These are phyloP conservation scores for Chalara sp. DNA, from an alignment of 2,329 filamentous ascomycete species.

Conservation along the genomic window DNA sequence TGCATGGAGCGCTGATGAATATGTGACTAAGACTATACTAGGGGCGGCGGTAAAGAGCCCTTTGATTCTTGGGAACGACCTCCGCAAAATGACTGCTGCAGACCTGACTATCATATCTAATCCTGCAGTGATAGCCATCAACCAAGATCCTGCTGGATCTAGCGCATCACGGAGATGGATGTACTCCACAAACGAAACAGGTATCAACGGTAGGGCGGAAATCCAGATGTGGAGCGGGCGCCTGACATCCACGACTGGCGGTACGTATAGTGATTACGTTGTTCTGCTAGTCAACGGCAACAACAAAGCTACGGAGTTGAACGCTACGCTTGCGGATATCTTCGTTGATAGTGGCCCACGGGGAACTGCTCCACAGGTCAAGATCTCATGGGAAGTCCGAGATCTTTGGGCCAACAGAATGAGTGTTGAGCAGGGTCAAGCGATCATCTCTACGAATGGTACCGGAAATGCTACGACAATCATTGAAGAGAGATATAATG, in stretches of 20 bases:
- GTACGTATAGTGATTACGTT: constrained; percentile 36
- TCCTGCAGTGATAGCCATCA: constrained; percentile 36
- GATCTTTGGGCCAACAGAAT: constrained; percentile 52
- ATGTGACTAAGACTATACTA: constrained; percentile 7
- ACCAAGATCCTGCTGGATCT: constrained; percentile 32
- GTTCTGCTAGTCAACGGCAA: constrained; percentile 43
- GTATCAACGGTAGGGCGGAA: constrained; percentile 37
- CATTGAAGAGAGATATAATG: constrained; percentile 37
- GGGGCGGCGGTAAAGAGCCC: constrained; percentile 23
- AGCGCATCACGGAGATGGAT: constrained; percentile 38
- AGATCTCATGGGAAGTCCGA: constrained; percentile 42
- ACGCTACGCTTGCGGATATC: constrained; percentile 43
- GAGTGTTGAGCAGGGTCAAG: constrained; percentile 35
- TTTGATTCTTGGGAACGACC: constrained; percentile 25
- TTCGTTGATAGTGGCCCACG: constrained; percentile 40
- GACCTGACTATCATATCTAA: constrained; percentile 34
- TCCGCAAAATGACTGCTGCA: constrained; percentile 23
- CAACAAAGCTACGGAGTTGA: constrained; percentile 36
- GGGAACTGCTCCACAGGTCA: constrained; percentile 34
- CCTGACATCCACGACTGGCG: constrained; percentile 33
- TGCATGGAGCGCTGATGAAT: neutral
- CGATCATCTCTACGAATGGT: constrained; percentile 36
- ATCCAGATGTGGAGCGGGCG: constrained; percentile 43
- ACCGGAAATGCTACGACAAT: constrained; percentile 26
- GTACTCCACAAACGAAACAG: constrained; percentile 32